A percentile compares a stretch with the other conserved stretches of the same genome.
These are phyloP conservation scores for Mycogone perniciosa DNA, from an alignment of 2,329 filamentous ascomycete species.

Conservation along the genomic window DNA sequence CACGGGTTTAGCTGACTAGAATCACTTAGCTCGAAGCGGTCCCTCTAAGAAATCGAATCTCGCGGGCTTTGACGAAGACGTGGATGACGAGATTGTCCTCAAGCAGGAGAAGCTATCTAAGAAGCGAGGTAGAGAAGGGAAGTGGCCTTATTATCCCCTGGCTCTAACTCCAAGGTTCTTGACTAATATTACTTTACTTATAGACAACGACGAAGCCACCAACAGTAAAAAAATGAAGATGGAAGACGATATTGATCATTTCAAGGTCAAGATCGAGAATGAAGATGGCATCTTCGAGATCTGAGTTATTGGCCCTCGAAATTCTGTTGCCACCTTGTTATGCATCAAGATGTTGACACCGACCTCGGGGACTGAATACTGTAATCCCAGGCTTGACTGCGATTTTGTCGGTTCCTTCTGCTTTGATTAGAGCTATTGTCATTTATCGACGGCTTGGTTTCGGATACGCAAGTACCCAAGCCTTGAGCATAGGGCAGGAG, in stretches of 20 bases:
- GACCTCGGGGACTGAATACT: not conserved
- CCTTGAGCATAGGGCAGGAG: too few species aligned
- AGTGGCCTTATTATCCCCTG: not conserved
- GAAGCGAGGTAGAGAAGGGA: slow-evolving; percentile 1
- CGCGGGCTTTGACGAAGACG: not conserved
- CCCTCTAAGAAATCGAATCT: slow-evolving; percentile 15
- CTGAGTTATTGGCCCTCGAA: not conserved
- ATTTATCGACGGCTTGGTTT: too few species aligned
- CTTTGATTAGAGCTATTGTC: too few species aligned
- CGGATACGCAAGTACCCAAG: too few species aligned
- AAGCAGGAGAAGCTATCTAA: not conserved
- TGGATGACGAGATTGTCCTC: not conserved
- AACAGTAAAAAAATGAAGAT: not conserved
- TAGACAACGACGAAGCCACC: not conserved
- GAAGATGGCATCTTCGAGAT: not conserved
- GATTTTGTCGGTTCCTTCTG: too few species aligned
- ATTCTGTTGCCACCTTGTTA: not conserved
- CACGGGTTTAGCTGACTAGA: not conserved
- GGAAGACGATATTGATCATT: not conserved
- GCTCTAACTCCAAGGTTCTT: too few species aligned
- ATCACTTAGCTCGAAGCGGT: not conserved
- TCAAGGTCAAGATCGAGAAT: not conserved
- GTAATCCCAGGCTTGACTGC: too few species aligned
- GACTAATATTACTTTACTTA: not conserved
- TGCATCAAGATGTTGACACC: not conserved